Evolutionary conservation across 805 yeast species (phyloP).

Genomic region (Cyberlindnera veronae): DNA sequence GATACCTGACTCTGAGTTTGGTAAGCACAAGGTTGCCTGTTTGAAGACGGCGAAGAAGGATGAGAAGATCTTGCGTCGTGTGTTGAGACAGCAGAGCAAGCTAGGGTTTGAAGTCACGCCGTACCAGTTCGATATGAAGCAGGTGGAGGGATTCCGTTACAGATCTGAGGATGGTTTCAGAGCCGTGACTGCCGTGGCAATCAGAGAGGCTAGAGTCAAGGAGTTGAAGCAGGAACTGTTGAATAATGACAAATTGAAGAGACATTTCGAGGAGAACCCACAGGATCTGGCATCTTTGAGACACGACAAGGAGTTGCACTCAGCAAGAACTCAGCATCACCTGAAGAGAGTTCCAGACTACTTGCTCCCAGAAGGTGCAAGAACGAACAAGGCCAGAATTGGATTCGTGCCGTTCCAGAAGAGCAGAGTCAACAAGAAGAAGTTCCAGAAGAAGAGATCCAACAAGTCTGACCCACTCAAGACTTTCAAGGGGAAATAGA

Average conservation of each 20-base stretch:
- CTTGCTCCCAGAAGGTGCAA: slow-evolving; percentile 75
- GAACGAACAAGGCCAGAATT: slow-evolving; percentile 49
- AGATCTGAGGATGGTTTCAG: slow-evolving; percentile 97
- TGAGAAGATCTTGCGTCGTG: slow-evolving; percentile 77
- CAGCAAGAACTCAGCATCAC: slow-evolving; percentile 77
- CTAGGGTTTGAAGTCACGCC: slow-evolving; percentile 77
- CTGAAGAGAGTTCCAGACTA: slow-evolving; percentile 92
- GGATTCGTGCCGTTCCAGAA: slow-evolving; percentile 76
- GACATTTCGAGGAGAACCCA: slow-evolving; percentile 97
- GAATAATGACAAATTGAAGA: slow-evolving; percentile 82
- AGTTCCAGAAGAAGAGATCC: slow-evolving; percentile 35
- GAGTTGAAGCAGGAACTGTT: slow-evolving; percentile 86
- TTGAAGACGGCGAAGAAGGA: slow-evolving; percentile 71
- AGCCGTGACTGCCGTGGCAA: slow-evolving; percentile 84
- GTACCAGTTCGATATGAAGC: slow-evolving; percentile 85
- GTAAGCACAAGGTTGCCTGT: slow-evolving; percentile 81
- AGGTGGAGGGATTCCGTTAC: slow-evolving; percentile 93
- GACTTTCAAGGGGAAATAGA: slow-evolving; percentile 38
- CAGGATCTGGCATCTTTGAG: slow-evolving; percentile 85
- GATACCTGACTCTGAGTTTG: slow-evolving; percentile 77
- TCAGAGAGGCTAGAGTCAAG: slow-evolving; percentile 89
- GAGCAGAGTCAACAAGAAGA: slow-evolving; percentile 42
- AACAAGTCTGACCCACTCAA: slow-evolving; percentile 65
- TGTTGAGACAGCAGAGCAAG: slow-evolving; percentile 71
- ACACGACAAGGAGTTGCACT: slow-evolving; percentile 87